Evolutionary conservation across 495 filamentous ascomycete genomes (phyloP).

Genomic region (Chaetomium fimeti): DNA sequence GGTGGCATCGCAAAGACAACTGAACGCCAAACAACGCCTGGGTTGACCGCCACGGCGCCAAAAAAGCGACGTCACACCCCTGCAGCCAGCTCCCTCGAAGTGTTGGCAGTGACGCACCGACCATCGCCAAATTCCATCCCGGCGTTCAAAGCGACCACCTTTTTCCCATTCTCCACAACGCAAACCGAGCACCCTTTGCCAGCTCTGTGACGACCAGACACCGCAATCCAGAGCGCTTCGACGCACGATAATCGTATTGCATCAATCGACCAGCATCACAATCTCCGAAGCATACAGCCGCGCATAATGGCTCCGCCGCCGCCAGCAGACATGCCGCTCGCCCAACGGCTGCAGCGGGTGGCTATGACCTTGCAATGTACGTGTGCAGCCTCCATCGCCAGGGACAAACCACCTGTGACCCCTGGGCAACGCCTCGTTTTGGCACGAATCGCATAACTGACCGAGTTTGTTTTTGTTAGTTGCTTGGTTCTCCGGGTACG

Average conservation of each 20-base stretch:
- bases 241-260: conserved; percentile 6
- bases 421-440: not conserved
- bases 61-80: conserved; percentile 16
- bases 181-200: conserved; percentile 28
- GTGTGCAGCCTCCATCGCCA: conserved; percentile 35
- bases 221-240: conserved; percentile 8
- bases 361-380: conserved; percentile 86
- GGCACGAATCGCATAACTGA: conserved; percentile 28
- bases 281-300: conserved; percentile 6
- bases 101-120: conserved; percentile 34
- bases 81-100: not conserved
- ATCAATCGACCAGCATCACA: conserved; percentile 16
- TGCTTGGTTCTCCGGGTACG: conserved; percentile 89
- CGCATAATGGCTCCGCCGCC: conserved; percentile 75
- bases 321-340: conserved; percentile 64
- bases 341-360: conserved; percentile 69
- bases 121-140: conserved; percentile 31
- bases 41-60: conserved; percentile 6
- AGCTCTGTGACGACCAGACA: conserved; percentile 15
- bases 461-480: conserved; percentile 33
- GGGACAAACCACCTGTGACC: no score
- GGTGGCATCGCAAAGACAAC: no score
- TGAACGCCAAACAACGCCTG: not conserved
- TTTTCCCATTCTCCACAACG: conserved; percentile 26
- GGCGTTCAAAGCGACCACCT: conserved; percentile 23